phyloP scores from a whole-genome alignment of 257 asterid species.

The Lantana camara region DNA sequence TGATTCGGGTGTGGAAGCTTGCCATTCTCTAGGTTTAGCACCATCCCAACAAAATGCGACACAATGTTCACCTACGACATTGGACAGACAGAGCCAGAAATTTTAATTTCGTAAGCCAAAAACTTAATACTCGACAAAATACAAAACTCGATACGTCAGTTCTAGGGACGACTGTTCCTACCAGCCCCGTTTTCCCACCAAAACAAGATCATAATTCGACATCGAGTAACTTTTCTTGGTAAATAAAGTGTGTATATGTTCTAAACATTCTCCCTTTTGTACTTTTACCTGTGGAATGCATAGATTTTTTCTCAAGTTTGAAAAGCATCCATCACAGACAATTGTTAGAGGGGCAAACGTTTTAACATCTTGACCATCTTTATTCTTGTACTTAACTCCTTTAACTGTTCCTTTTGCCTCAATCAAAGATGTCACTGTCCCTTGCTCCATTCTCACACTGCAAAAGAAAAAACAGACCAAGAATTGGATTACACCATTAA shows the following conservation, averaged over 20 bases:
- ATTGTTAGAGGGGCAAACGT: conserved; percentile 52
- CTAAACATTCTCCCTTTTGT: too few relatives aligned
- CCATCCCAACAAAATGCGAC: conserved; percentile 59
- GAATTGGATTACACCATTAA: not conserved
- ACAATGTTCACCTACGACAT: conserved; percentile 40
- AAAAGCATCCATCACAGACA: conserved; percentile 59
- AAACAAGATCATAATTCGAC: not conserved
- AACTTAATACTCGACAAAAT: too few relatives aligned
- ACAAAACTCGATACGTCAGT: too few relatives aligned
- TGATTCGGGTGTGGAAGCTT: conserved; percentile 53
- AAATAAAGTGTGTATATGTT: not conserved
- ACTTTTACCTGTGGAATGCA: conserved; percentile 50
- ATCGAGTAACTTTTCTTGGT: not conserved
- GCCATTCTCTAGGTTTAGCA: conserved; percentile 46
- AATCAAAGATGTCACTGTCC: conserved; percentile 52
- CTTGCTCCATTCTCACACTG: conserved; percentile 61
- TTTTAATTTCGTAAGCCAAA: too few relatives aligned
- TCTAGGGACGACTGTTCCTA: too few relatives aligned
- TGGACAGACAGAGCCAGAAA: too few relatives aligned
- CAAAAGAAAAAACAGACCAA: conserved; percentile 14
- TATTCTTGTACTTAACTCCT: conserved; percentile 56
- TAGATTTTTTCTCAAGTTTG: conserved; percentile 49
- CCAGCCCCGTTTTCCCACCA: not conserved
- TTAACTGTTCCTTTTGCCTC: conserved; percentile 49
- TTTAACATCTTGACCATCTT: conserved; percentile 42